A percentile compares a stretch with the other conserved stretches of the same genome.
phyloP scores from a whole-genome alignment of 805 yeast genomes.

The Starmerella vaccinii region DNA sequence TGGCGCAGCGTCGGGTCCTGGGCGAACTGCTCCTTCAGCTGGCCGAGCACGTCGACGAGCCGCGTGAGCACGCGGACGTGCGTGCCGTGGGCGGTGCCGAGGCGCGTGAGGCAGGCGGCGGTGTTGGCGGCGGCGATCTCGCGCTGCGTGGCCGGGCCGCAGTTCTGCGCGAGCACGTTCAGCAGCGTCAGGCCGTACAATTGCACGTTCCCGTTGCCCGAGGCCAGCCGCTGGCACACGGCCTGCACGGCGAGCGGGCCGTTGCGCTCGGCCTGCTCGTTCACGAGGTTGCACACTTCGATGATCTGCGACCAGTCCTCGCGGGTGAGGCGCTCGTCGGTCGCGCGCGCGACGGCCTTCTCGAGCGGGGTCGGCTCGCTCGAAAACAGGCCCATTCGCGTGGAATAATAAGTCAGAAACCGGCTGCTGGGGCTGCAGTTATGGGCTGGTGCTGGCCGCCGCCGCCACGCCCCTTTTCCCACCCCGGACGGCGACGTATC shows the following conservation, averaged over 20 bases:
- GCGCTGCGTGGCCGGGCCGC: slow-evolving; percentile 59
- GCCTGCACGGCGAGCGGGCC: slow-evolving; percentile 39
- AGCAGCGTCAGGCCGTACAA: slow-evolving; percentile 45
- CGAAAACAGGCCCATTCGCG: slow-evolving; percentile 18
- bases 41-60: slow-evolving; percentile 56
- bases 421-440: no score
- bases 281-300: slow-evolving; percentile 57
- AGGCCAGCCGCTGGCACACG: slow-evolving; percentile 40
- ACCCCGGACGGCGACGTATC: no score
- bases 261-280: slow-evolving; percentile 48
- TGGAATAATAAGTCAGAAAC: no score
- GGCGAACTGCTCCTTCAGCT: slow-evolving; percentile 53
- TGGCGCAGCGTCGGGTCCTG: slow-evolving; percentile 67
- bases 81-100: slow-evolving; percentile 45
- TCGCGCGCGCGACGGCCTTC: slow-evolving; percentile 39
- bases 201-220: slow-evolving; percentile 53
- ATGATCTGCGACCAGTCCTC: slow-evolving; percentile 62
- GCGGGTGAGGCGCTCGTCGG: slow-evolving; percentile 49
- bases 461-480: no score
- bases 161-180: slow-evolving; percentile 60
- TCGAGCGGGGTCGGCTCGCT: slow-evolving; percentile 22
- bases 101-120: slow-evolving; percentile 38
- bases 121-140: slow-evolving; percentile 51
- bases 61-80: slow-evolving; percentile 60
- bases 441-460: no score